A percentile compares a stretch with the other conserved stretches of the same genome.
These are phyloP conservation scores for Dissophora ornata DNA, from an alignment of 192 early-diverging fungal species.

Conservation along the genomic window DNA sequence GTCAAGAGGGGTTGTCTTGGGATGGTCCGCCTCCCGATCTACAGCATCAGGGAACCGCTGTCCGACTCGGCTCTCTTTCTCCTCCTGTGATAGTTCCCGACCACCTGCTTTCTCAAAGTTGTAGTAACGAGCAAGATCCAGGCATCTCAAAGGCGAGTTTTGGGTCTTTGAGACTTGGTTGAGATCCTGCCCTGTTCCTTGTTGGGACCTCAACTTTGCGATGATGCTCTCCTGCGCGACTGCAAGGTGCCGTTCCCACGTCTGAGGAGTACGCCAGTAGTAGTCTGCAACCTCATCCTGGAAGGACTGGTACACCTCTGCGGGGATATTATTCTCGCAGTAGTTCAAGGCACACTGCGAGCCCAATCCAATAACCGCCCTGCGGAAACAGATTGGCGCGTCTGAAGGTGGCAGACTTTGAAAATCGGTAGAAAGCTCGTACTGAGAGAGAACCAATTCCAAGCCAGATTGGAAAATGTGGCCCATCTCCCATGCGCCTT, in stretches of 20 bases:
- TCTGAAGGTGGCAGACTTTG: constrained; percentile 22
- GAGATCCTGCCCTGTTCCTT: not conserved
- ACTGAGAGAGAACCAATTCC: constrained; percentile 33
- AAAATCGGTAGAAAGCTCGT: constrained; percentile 20
- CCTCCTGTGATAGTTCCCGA: not conserved
- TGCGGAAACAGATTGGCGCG: constrained; percentile 38
- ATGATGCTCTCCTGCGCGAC: not conserved
- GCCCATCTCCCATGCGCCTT: constrained; percentile 30
- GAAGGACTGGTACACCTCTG: constrained; percentile 24
- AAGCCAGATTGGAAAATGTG: constrained; percentile 24
- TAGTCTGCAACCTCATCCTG: constrained; percentile 8
- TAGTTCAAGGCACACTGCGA: constrained; percentile 40
- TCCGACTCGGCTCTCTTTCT: constrained; percentile 1
- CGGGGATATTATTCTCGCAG: constrained; percentile 40
- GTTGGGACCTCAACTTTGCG: not conserved
- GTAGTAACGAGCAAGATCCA: constrained; percentile 24
- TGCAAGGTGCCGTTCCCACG: constrained; percentile 6
- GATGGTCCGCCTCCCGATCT: constrained; percentile 1
- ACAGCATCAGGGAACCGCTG: constrained; percentile 5
- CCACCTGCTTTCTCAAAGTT: constrained; percentile 18
- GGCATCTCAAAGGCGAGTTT: constrained; percentile 8
- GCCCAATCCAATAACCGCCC: constrained; percentile 42
- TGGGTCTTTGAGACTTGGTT: not conserved
- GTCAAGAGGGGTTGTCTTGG: not conserved
- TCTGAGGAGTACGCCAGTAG: constrained; percentile 15